These are phyloP conservation scores for Xylariaceae sp. DNA, from an alignment of 2,329 filamentous ascomycete genomes.

Conservation along the genomic window DNA sequence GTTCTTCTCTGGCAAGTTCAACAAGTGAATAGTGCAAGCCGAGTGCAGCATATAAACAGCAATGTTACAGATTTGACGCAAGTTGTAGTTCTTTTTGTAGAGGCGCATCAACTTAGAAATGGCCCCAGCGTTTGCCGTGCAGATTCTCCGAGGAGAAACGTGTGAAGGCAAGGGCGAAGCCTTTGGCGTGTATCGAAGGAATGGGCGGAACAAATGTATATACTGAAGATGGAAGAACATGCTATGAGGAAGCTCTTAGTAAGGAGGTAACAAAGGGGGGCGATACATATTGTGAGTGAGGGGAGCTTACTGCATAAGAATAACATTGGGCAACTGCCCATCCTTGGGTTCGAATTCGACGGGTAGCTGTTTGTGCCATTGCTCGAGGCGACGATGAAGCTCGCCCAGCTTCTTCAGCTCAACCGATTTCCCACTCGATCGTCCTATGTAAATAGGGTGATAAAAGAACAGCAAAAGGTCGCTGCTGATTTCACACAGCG, in stretches of 20 bases:
- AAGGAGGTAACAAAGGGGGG: background rate
- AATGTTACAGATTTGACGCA: conserved; percentile 93
- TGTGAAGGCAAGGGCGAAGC: conserved; percentile 79
- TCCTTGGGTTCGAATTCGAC: conserved; percentile 85
- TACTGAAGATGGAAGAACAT: conserved; percentile 98
- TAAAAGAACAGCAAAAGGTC: conserved; percentile 89
- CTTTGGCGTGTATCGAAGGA: conserved; percentile 79
- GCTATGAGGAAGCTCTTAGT: conserved; percentile 41
- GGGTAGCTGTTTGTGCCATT: conserved; percentile 80
- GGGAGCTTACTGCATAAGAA: conserved; percentile 70
- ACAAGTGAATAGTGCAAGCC: conserved; percentile 87
- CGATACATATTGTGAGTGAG: background rate
- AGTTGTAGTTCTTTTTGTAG: conserved; percentile 86
- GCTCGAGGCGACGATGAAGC: conserved; percentile 81
- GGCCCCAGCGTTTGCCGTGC: conserved; percentile 79
- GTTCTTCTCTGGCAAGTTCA: conserved; percentile 89
- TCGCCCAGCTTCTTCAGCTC: conserved; percentile 92
- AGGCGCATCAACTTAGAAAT: conserved; percentile 92
- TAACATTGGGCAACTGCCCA: conserved; percentile 78
- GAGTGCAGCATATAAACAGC: conserved; percentile 94
- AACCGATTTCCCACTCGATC: conserved; percentile 65
- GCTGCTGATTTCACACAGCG: conserved; percentile 87
- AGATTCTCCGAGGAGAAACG: conserved; percentile 84
- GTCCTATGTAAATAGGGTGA: conserved; percentile 64
- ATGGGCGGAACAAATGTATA: conserved; percentile 92